These are phyloP conservation scores for Daldinia concentrica DNA, from an alignment of 495 filamentous ascomycete genomes.

Conservation along the genomic window DNA sequence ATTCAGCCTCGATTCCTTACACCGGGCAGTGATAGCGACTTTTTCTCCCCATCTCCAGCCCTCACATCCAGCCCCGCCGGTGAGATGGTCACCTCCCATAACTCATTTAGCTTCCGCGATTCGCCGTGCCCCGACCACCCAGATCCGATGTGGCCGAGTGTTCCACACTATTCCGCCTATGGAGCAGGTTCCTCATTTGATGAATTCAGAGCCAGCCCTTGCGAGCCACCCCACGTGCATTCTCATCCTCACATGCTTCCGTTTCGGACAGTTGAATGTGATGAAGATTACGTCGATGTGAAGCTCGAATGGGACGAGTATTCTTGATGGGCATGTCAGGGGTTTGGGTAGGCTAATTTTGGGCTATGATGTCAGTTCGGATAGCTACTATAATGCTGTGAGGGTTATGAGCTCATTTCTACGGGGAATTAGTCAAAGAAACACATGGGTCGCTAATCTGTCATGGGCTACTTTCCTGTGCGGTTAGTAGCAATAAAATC, in stretches of 20 bases:
- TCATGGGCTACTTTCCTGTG: background rate
- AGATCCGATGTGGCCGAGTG: constrained; percentile 41
- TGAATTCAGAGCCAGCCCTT: constrained; percentile 33
- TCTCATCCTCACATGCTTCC: constrained; percentile 40
- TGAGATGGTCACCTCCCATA: constrained; percentile 44
- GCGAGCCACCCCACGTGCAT: constrained; percentile 45
- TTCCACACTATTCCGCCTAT: constrained; percentile 26
- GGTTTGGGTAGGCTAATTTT: background rate
- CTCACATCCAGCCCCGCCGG: constrained; percentile 42
- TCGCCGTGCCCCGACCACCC: constrained; percentile 40
- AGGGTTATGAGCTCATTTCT: background rate
- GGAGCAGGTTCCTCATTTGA: constrained; percentile 40
- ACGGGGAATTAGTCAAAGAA: background rate
- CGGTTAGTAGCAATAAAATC: background rate
- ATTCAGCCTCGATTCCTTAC: constrained; percentile 53
- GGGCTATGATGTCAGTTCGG: background rate
- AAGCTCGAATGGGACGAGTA: constrained; percentile 51
- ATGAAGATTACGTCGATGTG: constrained; percentile 44
- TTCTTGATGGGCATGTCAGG: constrained; percentile 15
- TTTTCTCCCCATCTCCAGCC: constrained; percentile 37
- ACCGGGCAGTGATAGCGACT: constrained; percentile 56
- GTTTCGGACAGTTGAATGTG: constrained; percentile 41
- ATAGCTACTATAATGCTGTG: background rate
- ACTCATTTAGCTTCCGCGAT: constrained; percentile 39
- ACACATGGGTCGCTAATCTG: background rate